Evolutionary conservation across 1,284 basidiomycete species (phyloP).

Genomic region (Rhodotorula sp.): DNA sequence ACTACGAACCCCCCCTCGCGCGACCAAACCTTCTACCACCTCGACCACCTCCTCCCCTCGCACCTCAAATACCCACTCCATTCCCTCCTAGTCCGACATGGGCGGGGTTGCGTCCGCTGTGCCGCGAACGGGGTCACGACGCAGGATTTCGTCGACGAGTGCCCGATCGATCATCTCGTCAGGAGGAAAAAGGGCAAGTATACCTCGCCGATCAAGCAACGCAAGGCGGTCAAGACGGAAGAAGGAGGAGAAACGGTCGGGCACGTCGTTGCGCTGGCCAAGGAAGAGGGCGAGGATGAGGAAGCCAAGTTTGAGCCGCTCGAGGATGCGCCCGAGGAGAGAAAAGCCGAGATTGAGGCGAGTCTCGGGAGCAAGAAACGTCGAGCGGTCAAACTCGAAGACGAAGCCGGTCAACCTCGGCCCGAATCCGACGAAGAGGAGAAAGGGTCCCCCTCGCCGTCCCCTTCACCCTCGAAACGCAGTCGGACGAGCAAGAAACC

Average conservation of each 20-base stretch:
- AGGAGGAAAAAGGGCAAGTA: constrained; percentile 28
- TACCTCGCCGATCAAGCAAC: constrained; percentile 5
- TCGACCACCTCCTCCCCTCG: constrained; percentile 62
- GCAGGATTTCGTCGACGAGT: constrained; percentile 46
- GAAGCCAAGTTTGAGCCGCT: background rate
- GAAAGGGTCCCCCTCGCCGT: too few relatives aligned
- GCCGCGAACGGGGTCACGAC: constrained; percentile 43
- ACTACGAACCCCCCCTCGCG: constrained; percentile 50
- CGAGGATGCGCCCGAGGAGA: background rate
- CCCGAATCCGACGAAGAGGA: background rate
- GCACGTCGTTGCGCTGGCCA: background rate
- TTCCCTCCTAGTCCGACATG: constrained; percentile 67
- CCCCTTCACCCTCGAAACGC: background rate
- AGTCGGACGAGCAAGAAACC: background rate
- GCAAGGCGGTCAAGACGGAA: constrained; percentile 4
- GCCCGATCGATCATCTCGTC: constrained; percentile 41
- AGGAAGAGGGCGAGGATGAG: background rate
- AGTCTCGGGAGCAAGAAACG: background rate
- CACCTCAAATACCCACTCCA: constrained; percentile 70
- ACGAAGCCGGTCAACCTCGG: background rate
- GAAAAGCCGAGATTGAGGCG: background rate
- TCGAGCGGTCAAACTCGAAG: constrained; percentile 15
- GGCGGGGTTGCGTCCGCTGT: constrained; percentile 47
- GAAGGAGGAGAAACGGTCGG: constrained; percentile 3
- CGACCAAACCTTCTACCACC: constrained; percentile 66